Conservation (phyloP, 2,329 filamentous ascomycete species). For the Alternaria angustiovoidea region DNA sequence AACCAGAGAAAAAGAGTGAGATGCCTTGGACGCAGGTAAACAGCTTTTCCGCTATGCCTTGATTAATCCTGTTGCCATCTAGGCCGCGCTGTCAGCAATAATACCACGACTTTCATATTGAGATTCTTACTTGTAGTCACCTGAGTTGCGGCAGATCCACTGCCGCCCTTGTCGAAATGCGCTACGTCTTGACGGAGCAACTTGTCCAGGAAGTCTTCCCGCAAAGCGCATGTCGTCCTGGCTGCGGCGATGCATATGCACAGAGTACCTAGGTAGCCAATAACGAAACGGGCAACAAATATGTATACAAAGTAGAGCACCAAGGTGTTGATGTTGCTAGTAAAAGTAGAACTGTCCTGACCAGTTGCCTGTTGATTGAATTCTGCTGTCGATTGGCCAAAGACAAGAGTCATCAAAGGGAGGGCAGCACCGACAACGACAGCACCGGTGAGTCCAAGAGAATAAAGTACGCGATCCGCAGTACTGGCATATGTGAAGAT, state of each 20-base stretch:
- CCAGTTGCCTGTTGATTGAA: conserved; percentile 23
- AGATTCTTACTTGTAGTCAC: conserved; percentile 16
- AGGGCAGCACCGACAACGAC: conserved; percentile 75
- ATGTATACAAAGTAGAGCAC: conserved; percentile 40
- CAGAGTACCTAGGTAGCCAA: conserved; percentile 75
- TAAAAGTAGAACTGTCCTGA: conserved; percentile 11
- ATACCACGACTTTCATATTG: neutral
- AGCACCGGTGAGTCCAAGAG: conserved; percentile 45
- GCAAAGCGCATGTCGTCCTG: conserved; percentile 51
- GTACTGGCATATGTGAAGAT: conserved; percentile 20
- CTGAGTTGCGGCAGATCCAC: conserved; percentile 27
- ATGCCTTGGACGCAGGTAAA: conserved; percentile 52
- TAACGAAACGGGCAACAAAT: conserved; percentile 60
- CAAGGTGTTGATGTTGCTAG: conserved; percentile 16
- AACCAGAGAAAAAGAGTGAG: conserved; percentile 75
- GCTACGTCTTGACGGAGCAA: conserved; percentile 42
- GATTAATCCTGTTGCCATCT: conserved; percentile 25
- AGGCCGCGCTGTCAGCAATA: neutral
- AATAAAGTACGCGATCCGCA: conserved; percentile 9
- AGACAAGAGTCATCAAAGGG: conserved; percentile 72
- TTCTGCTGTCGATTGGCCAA: conserved; percentile 25
- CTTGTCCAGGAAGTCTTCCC: conserved; percentile 68
- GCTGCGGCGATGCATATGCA: conserved; percentile 77
- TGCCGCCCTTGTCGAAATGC: conserved; percentile 30
- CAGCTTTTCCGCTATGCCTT: conserved; percentile 41